A percentile compares a stretch with the other conserved stretches of the same genome.
phyloP scores from a whole-genome alignment of 305 asterid genomes.

The Fraxinus angustifolia region DNA sequence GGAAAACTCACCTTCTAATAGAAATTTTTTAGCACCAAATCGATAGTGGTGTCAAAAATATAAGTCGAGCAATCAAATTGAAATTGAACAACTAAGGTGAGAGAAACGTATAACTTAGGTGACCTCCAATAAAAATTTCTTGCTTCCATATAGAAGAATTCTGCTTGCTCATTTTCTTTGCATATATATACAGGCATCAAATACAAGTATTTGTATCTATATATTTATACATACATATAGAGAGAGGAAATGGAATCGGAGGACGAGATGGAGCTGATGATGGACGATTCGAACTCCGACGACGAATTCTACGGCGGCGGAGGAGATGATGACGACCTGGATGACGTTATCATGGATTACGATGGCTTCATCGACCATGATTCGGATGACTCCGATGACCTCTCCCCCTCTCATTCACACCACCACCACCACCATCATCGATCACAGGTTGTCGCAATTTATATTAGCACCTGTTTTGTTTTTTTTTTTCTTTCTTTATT shows the following conservation, averaged over 20 bases:
- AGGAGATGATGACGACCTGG: conserved; percentile 53
- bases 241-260: conserved; percentile 46
- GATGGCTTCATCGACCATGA: conserved; percentile 69
- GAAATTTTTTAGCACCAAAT: not conserved
- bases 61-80: not conserved
- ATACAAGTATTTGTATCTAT: not conserved
- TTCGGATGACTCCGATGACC: conserved; percentile 68
- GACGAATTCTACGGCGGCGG: conserved; percentile 63
- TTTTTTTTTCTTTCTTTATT: not conserved
- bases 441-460: conserved; percentile 49
- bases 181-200: not conserved
- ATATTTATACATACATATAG: not conserved
- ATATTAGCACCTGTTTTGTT: not conserved
- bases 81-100: not conserved
- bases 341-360: conserved; percentile 57
- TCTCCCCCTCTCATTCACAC: conserved; percentile 26
- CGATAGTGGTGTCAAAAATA: not conserved
- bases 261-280: conserved; percentile 55
- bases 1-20: not conserved
- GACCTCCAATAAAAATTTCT: not conserved
- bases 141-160: not conserved
- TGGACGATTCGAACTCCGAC: conserved; percentile 63
- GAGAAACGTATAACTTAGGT: not conserved
- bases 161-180: not conserved
- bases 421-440: conserved; percentile 37